A percentile compares a stretch with the other conserved stretches of the same genome.
Conservation (phyloP, 2,329 filamentous ascomycete species). For the Ustilaginoidea virens region DNA sequence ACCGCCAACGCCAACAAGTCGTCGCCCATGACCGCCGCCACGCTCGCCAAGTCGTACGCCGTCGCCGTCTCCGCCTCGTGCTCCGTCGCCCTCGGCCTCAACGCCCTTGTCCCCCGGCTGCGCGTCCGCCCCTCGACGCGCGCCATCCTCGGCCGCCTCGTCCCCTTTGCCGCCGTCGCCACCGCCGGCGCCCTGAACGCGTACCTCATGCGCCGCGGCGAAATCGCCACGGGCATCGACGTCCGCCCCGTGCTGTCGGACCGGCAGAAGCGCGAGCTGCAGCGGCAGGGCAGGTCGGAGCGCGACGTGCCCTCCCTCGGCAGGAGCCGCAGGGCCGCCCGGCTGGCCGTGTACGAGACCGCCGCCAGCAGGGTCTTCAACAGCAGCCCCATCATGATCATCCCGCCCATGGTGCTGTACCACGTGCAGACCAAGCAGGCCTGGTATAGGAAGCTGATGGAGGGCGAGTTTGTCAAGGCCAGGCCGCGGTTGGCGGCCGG, state of each 20-base stretch:
- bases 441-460: conserved; percentile 25
- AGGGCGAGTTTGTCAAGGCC: conserved; percentile 63
- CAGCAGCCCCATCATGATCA: conserved; percentile 90
- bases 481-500: conserved; percentile 47
- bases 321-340: conserved; percentile 76
- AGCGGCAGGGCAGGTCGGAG: conserved; percentile 43
- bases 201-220: conserved; percentile 92
- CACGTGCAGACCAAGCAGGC: conserved; percentile 47
- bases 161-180: conserved; percentile 91
- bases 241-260: conserved; percentile 70
- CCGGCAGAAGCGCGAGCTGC: conserved; percentile 44
- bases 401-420: conserved; percentile 77
- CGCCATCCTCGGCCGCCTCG: conserved; percentile 66
- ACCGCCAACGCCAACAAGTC: conserved; percentile 97
- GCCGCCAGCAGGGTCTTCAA: conserved; percentile 85
- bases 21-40: conserved; percentile 64
- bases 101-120: conserved; percentile 74
- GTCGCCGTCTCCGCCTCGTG: conserved; percentile 88
- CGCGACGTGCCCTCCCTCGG: conserved; percentile 58
- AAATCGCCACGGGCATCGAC: conserved; percentile 86
- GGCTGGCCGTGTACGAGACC: conserved; percentile 81
- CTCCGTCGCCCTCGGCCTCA: conserved; percentile 82
- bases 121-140: conserved; percentile 64
- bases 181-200: conserved; percentile 86
- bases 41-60: conserved; percentile 78